Base-by-base conservation (phyloP, 257 asterid species). In the Forsythia viridissima region DNA sequence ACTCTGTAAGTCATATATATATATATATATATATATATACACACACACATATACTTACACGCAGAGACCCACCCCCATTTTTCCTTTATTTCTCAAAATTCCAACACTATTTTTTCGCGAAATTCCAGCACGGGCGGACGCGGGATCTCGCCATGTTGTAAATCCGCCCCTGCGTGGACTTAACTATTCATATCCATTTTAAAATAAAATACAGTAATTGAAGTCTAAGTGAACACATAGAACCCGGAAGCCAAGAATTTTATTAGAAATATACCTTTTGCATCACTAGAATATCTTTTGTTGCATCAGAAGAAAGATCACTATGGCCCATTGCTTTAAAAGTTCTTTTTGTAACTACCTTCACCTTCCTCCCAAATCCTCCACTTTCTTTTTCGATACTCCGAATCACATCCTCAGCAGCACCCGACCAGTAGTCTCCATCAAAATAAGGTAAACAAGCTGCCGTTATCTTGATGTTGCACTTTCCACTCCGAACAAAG, bases 371-470 rank as follows among this genome's bases (percentile, higher is more conserved):
- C 46, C 71, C 80, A 71, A 86, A 61, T 80, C 83, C 84, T 79
- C 76, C 85, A 68, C 66, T 80, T 75, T 85, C 88, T 42, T 83
- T 80, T 43, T 82, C 87, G 18, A 89, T 80, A 71, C 70, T 79
- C 77, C 68, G 81, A 72, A 82, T 65, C 71, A 80, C 81, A 46
- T 85, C 89, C 73, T 85, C 94, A 75, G 91, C 88, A 39, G 90
- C 90, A 75, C 86, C 80, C 16, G 93, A 87, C 95, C 97, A 93
- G 80, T 79, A 93, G 76, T 77, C 91, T 76, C 97, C 97, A 68
- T 89, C 94, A 70, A 93, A 90, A 78, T 90, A 88, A 74, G 97
- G 97, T 72, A 93, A 85, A 40, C 88, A 89, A 61, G 95, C 91
- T 41, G 89, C 91, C 74, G 93, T 88, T 79, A 90, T 79, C 86